phyloP scores from a whole-genome alignment of 768 basidiomycete species.

The Lepiota brunneoincarnata region DNA sequence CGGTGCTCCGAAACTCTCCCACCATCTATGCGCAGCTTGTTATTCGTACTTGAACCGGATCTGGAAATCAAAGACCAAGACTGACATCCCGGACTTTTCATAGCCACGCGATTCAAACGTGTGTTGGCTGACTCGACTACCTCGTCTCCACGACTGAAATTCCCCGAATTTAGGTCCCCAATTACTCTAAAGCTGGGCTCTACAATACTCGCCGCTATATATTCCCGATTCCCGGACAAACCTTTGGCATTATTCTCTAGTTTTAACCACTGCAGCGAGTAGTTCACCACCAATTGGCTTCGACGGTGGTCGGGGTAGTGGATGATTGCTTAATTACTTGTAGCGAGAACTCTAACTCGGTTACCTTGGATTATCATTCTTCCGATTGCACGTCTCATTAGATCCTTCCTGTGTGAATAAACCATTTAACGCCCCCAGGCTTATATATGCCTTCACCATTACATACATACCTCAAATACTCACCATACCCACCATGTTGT shows the following conservation, averaged over 20 bases:
- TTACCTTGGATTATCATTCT: constrained; percentile 5
- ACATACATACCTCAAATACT: neutral
- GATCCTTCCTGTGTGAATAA: constrained; percentile 7
- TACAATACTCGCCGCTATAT: too few relatives aligned
- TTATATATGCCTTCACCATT: neutral
- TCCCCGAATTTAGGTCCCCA: too few relatives aligned
- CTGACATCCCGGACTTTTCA: constrained; percentile 36
- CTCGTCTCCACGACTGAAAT: neutral
- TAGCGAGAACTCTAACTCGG: too few relatives aligned
- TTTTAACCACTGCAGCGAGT: neutral
- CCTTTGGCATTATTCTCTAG: neutral
- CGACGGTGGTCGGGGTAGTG: too few relatives aligned
- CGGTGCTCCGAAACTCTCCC: constrained; percentile 83
- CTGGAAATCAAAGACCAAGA: constrained; percentile 51
- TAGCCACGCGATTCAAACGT: constrained; percentile 17
- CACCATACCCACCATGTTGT: constrained; percentile 14
- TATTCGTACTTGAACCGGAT: constrained; percentile 66
- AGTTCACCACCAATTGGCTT: too few relatives aligned
- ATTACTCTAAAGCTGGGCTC: too few relatives aligned
- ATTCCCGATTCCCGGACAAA: neutral
- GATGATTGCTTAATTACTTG: too few relatives aligned
- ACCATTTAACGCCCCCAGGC: neutral
- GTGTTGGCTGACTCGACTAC: neutral
- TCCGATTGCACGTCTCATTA: constrained; percentile 2
- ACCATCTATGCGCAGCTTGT: constrained; percentile 83